Base-by-base conservation (phyloP, 2,329 filamentous ascomycete species). In the Diaporthe aspalathi region DNA sequence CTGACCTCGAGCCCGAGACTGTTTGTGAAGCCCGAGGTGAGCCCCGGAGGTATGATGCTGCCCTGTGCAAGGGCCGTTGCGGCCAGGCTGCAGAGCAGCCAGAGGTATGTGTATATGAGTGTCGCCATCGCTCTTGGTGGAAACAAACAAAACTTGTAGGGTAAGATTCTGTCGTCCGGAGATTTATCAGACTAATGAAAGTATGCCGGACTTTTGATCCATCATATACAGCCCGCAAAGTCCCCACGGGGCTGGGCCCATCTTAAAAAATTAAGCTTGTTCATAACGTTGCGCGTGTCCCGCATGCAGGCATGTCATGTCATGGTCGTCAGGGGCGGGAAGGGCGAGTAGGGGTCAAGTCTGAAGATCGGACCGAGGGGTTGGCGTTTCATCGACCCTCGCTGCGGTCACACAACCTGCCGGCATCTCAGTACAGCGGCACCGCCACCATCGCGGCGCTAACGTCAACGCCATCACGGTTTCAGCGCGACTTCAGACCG, bases 361-460 rank as follows among this genome's bases (percentile, higher is more conserved):
- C 60, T 65, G 60, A 65, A 65, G 60, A 65, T 65, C 60, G 60
- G 60, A 65, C 60, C 60, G 60, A 65, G 60, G 50, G 60, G 45
- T 65, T 65, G 43, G 60, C 60, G 60, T 65, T 65, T 65, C 60
- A 65, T 65, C 60, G 35, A 16, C 20, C 14, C 29, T 32, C 60
- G 14, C 45, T 20, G 29, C 60, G 11, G 45, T 32, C 60, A 65
- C 60, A 65, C 45, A 24, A 38, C n/a, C 17, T 20, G 17, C 57
- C 32, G 16, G 40, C 57, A 62, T 62, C 29, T 20, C 45, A 24
- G 0, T 12, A 11, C 27, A 9, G n/a, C n/a, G 27, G 43, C 57
- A 63, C 57, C 45, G 60, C 60, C 60, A 38, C 60, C 12, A 29
- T 24, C 45, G 43, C 45, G 43, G 60, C 60, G 60, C 60, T 65